A percentile compares a stretch with the other conserved stretches of the same genome.
Evolutionary conservation across 257 asterid species (phyloP).

Genomic region (Przewalskia tangutica): DNA sequence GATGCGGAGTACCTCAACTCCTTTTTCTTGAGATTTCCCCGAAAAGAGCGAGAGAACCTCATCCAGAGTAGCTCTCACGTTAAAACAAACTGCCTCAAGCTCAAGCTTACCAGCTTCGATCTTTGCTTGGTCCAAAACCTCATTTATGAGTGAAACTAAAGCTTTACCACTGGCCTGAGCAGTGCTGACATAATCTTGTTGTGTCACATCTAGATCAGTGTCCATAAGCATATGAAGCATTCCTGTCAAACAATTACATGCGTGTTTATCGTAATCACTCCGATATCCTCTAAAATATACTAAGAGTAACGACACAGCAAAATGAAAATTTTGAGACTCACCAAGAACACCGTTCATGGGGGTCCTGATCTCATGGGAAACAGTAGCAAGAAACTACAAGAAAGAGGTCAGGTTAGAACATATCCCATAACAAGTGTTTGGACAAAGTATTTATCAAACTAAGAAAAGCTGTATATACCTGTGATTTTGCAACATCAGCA

Average conservation of each 20-base stretch:
- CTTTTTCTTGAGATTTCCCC: constrained; percentile 80
- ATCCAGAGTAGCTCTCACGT: constrained; percentile 34
- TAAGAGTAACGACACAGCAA: background rate
- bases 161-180: constrained; percentile 99
- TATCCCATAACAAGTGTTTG: background rate
- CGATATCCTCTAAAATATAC: background rate
- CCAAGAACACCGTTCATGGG: constrained; percentile 99
- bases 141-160: constrained; percentile 89
- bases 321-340: constrained; percentile 23
- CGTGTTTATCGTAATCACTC: background rate
- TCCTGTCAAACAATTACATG: constrained; percentile 33
- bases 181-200: constrained; percentile 85
- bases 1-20: constrained; percentile 59
- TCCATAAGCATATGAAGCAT: constrained; percentile 99
- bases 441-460: background rate
- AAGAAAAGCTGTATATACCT: constrained; percentile 27
- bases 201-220: constrained; percentile 86
- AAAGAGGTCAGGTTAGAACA: constrained; percentile 1
- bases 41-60: constrained; percentile 60
- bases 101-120: constrained; percentile 98
- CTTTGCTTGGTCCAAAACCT: constrained; percentile 93
- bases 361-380: constrained; percentile 98
- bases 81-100: constrained; percentile 65
- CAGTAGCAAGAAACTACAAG: constrained; percentile 96
- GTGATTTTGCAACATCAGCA: constrained; percentile 91